Evolutionary conservation across 352 stramenopile genomes (phyloP).

Genomic region (Discostella stelligera): DNA sequence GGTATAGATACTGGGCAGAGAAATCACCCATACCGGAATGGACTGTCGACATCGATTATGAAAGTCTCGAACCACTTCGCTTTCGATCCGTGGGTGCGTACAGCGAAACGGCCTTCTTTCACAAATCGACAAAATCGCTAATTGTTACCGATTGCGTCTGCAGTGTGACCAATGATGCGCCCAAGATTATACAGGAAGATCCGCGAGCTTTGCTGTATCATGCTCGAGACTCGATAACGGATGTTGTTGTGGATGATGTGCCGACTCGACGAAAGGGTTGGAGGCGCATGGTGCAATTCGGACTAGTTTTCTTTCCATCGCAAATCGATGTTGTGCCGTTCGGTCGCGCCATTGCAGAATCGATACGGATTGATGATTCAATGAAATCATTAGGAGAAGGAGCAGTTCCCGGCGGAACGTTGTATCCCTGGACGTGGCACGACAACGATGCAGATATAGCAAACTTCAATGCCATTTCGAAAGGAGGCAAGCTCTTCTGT

Average conservation of each 20-base stretch:
- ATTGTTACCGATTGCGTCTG: constrained; percentile 83
- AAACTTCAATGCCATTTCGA: constrained; percentile 59
- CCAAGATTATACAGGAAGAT: constrained; percentile 73
- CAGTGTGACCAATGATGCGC: constrained; percentile 64
- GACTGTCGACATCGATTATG: constrained; percentile 77
- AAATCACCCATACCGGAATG: constrained; percentile 65
- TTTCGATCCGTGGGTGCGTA: constrained; percentile 79
- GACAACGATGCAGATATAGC: constrained; percentile 54
- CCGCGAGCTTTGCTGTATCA: constrained; percentile 80
- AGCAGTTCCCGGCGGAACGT: constrained; percentile 50
- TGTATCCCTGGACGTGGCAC: constrained; percentile 81
- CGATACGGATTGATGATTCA: constrained; percentile 40
- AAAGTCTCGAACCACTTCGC: constrained; percentile 73
- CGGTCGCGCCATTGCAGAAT: constrained; percentile 52
- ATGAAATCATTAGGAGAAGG: constrained; percentile 65
- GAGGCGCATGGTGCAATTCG: constrained; percentile 84
- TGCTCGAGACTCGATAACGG: constrained; percentile 71
- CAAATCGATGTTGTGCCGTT: constrained; percentile 71
- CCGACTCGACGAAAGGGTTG: constrained; percentile 74
- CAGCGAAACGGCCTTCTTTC: constrained; percentile 84
- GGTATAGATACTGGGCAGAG: constrained; percentile 35
- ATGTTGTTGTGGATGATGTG: constrained; percentile 64
- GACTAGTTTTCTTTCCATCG: constrained; percentile 82
- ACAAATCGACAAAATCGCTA: constrained; percentile 79
- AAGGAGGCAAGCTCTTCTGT: constrained; percentile 75